Conservation (phyloP, 1,139 yeast species). For the Saccharomyces hybrid region DNA sequence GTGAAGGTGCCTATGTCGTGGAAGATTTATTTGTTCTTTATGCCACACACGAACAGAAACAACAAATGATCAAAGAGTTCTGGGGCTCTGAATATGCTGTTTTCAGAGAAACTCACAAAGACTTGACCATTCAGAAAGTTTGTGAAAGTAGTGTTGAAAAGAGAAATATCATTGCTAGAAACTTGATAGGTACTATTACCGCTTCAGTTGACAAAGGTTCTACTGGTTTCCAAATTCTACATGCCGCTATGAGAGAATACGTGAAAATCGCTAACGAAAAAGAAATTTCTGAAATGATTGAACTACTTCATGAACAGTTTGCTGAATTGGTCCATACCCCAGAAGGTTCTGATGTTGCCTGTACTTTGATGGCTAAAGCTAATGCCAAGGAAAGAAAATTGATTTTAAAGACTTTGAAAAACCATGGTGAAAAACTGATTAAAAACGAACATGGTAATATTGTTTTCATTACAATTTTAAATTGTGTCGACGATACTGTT, state of each 20-base stretch:
- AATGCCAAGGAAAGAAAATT: slow-evolving; percentile 88
- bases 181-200: slow-evolving; percentile 73
- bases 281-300: slow-evolving; percentile 76
- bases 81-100: slow-evolving; percentile 97
- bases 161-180: slow-evolving; percentile 65
- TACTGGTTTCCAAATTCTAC: slow-evolving; percentile 91
- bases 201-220: slow-evolving; percentile 94
- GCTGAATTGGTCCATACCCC: slow-evolving; percentile 94
- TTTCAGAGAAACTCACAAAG: slow-evolving; percentile 67
- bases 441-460: slow-evolving; percentile 80
- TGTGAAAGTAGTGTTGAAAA: slow-evolving; percentile 71
- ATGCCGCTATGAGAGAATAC: slow-evolving; percentile 92
- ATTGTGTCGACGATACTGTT: slow-evolving; percentile 92
- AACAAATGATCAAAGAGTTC: slow-evolving; percentile 88
- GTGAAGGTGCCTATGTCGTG: slow-evolving; percentile 97
- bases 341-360: slow-evolving; percentile 90
- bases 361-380: slow-evolving; percentile 68
- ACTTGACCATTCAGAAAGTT: slow-evolving; percentile 56
- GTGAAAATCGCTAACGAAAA: slow-evolving; percentile 55
- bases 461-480: slow-evolving; percentile 69
- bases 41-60: slow-evolving; percentile 74
- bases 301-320: slow-evolving; percentile 74
- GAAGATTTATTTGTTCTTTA: slow-evolving; percentile 88
- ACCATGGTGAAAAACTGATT: slow-evolving; percentile 65
- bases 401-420: slow-evolving; percentile 62